Base-by-base conservation (phyloP, 768 basidiomycete genomes). In the Termitomyces bulborhizus region DNA sequence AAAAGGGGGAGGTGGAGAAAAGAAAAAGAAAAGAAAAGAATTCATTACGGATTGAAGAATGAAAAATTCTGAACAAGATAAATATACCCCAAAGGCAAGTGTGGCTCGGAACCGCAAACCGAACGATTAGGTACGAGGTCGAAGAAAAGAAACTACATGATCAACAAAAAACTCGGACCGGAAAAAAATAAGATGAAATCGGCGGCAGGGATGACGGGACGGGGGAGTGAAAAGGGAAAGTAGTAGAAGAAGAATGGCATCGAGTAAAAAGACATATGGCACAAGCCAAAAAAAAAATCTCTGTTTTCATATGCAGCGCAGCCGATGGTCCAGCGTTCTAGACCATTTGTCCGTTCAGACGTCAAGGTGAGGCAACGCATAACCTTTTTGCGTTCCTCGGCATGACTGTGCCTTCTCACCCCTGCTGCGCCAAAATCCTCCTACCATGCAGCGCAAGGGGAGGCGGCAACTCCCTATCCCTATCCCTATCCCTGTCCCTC, bases 401-500 rank as follows among this genome's bases (percentile, higher is more conserved):
- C 32, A 32, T 8, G 32, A 34, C 34, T 34, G 34, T 4, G 34
- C 12, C 32, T 3, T 11, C 46, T 57, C 50, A 59, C 64, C 65
- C 70, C 56, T 73, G 71, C 55, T 71, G 69, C 44, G 71, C 62
- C 62, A 72, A 58, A 44, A 77, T 71, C 42, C 73, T 69, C 60
- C 76, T 66, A 47, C 70, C 51, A 42, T 66, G 66, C 13, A 79
- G 60, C 18, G 79, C 69, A 9, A 74, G 68, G n/a, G 76, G 69
- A 44, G 79, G 73, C 44, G 81, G 74, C 46, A 79, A 65, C 47
- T 67, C 70, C 42, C 79, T 44, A 41, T 66, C 81, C 77, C 70
- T 6, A 6, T 32, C 31, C 31, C 31, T 32, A 41, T 66, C 71
- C 44, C 78, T 72, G 26, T 82, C 81, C 77, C 70, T 8, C 8